A percentile compares a stretch with the other conserved stretches of the same genome.
These are phyloP conservation scores for Mycena metata DNA, from an alignment of 768 basidiomycete species.

Conservation along the genomic window DNA sequence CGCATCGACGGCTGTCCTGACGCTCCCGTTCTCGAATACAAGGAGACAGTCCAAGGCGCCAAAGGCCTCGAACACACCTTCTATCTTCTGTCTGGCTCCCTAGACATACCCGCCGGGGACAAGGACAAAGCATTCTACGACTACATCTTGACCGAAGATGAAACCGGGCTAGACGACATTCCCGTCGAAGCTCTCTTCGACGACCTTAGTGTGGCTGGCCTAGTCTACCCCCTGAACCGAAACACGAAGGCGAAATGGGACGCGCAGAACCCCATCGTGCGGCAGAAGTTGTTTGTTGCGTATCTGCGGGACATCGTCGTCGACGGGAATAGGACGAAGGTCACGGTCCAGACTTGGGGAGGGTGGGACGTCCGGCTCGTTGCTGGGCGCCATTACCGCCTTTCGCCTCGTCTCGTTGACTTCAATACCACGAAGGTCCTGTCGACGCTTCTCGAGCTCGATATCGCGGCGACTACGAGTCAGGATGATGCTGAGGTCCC, in stretches of 20 bases:
- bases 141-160: constrained; percentile 59
- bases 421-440: constrained; percentile 65
- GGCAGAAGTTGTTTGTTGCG: constrained; percentile 54
- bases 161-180: constrained; percentile 44
- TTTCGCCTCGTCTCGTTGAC: constrained; percentile 65
- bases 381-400: constrained; percentile 55
- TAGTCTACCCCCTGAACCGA: constrained; percentile 59
- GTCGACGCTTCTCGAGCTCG: constrained; percentile 60
- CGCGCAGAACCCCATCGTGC: constrained; percentile 54
- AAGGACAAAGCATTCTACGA: constrained; percentile 59
- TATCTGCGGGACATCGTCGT: constrained; percentile 57
- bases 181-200: constrained; percentile 65
- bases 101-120: constrained; percentile 57
- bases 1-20: constrained; percentile 66
- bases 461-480: constrained; percentile 50
- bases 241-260: constrained; percentile 55
- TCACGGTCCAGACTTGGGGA: constrained; percentile 57
- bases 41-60: constrained; percentile 41
- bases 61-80: constrained; percentile 54
- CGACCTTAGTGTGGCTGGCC: constrained; percentile 61
- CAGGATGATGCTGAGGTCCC: constrained; percentile 46
- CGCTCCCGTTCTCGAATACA: constrained; percentile 60
- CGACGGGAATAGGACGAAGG: constrained; percentile 49
- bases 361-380: constrained; percentile 46
- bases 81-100: constrained; percentile 55